Base-by-base conservation (phyloP, 2,329 filamentous ascomycete genomes). In the Thielaviopsis ethacetica region DNA sequence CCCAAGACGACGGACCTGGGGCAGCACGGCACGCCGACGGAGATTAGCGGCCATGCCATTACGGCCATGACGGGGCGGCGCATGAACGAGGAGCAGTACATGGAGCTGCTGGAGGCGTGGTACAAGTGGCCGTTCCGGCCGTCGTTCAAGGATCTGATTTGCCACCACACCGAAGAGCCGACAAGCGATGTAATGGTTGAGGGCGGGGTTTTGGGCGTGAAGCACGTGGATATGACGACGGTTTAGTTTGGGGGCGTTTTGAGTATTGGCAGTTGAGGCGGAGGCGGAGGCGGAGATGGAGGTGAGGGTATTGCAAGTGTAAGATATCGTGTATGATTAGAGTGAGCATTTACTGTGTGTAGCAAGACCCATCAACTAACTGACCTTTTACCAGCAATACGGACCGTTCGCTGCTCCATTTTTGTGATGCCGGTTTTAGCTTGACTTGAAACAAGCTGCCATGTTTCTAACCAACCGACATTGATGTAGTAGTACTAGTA, bases 101-200 rank as follows among this genome's bases (percentile, higher is more conserved):
- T 73, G 19, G 79, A 84, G 61, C 69, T 88, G 17, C 62, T 82
- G 4, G 72, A 78, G 63, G 76, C 77, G 0, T 88, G 81, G 75
- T 73, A 80, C 68, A 71, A 76, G 56, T 88, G 84, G 84, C 83
- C 83, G 0, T 86, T 86, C 63, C 69, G 70, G 2, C 82, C 81
- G 1, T 63, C 66, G 2, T 78, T 77, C 62, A 52, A 67, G 5
- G 71, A 79, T 61, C 68, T 82, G 57, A 68, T 81, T n/a, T 69
- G 70, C 5, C 70, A 76, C 26, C 62, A 68, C 12, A 53, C 64
- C 3, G 70, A 70, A 19, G 68, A 70, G 34, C 47, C 56, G 30
- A 21, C 51, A 13, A 51, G 24, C 15, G 24, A 9, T 12, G 2
- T 26, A 12, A 17, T 22, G 15, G 9, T 24, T 5, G 54, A 56